Percentiles rank a stretch among this genome's conserved stretches.
phyloP scores from a whole-genome alignment of 2,329 filamentous ascomycete genomes.

The Fusarium sterilihyphosum region DNA sequence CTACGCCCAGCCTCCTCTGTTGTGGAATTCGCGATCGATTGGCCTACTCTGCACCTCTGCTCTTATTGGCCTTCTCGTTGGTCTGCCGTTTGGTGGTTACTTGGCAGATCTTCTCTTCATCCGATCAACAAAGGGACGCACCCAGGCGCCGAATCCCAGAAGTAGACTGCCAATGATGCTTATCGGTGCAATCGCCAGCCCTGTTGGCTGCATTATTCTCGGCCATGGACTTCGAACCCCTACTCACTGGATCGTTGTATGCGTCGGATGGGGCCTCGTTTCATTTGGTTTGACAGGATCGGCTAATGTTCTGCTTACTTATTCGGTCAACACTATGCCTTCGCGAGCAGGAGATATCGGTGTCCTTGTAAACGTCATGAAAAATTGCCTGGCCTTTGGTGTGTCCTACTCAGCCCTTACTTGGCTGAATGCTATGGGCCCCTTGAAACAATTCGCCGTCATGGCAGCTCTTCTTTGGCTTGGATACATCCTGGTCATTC shows the following conservation, averaged over 20 bases:
- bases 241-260: background rate
- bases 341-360: conserved; percentile 7
- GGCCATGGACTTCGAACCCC: background rate
- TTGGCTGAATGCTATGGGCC: background rate
- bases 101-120: conserved; percentile 1
- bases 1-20: background rate
- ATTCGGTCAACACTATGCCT: background rate
- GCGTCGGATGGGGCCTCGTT: conserved; percentile 1
- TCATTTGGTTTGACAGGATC: conserved; percentile 6
- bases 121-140: background rate
- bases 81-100: background rate
- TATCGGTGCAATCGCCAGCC: background rate
- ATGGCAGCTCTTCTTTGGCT: conserved; percentile 5
- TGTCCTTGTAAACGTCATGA: conserved; percentile 8
- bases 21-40: background rate
- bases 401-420: background rate
- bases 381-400: conserved; percentile 2
- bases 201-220: background rate
- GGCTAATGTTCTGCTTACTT: conserved; percentile 1
- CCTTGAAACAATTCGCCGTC: background rate
- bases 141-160: background rate
- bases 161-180: background rate
- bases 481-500: background rate
- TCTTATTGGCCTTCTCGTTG: background rate
- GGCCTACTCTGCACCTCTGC: background rate